Evolutionary conservation across 2,329 filamentous ascomycete species (phyloP).

Genomic region (Aschersonia sp.): DNA sequence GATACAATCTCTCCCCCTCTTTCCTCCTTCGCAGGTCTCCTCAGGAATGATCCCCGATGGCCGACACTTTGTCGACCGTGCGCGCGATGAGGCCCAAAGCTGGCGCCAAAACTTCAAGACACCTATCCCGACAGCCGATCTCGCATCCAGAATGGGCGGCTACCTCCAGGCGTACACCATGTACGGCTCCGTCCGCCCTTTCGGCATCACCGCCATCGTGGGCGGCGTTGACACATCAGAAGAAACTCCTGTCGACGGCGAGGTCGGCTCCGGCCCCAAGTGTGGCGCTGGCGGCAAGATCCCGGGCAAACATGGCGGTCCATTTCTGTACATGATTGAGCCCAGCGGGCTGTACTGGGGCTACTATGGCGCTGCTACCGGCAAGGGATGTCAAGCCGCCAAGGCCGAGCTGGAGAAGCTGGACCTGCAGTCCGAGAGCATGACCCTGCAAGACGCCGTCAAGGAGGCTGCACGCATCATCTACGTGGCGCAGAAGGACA

Average conservation of each 20-base stretch:
- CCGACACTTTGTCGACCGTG: conserved; percentile 85
- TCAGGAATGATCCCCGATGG: conserved; percentile 92
- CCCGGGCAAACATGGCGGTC: conserved; percentile 64
- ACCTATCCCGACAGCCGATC: conserved; percentile 75
- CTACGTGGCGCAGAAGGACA: conserved; percentile 94
- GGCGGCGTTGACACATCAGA: conserved; percentile 86
- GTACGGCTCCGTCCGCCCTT: conserved; percentile 91
- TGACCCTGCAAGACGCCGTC: conserved; percentile 75
- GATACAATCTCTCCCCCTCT: neutral
- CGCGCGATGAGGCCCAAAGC: conserved; percentile 79
- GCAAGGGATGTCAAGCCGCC: conserved; percentile 90
- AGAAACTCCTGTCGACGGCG: conserved; percentile 74
- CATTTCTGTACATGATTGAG: conserved; percentile 97
- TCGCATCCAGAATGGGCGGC: conserved; percentile 85
- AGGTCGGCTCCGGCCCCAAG: conserved; percentile 70
- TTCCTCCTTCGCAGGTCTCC: conserved; percentile 49
- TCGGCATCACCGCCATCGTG: conserved; percentile 89
- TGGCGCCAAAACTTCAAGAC: conserved; percentile 94
- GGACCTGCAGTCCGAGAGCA: conserved; percentile 61
- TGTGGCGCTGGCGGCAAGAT: conserved; percentile 76
- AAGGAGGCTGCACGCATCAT: conserved; percentile 97
- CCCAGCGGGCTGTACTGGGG: conserved; percentile 96
- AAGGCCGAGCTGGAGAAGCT: conserved; percentile 99
- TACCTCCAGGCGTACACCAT: conserved; percentile 97
- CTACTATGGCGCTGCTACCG: conserved; percentile 94